Conservation (phyloP, 495 filamentous ascomycete species). For the Lineolata rhizophorae region DNA sequence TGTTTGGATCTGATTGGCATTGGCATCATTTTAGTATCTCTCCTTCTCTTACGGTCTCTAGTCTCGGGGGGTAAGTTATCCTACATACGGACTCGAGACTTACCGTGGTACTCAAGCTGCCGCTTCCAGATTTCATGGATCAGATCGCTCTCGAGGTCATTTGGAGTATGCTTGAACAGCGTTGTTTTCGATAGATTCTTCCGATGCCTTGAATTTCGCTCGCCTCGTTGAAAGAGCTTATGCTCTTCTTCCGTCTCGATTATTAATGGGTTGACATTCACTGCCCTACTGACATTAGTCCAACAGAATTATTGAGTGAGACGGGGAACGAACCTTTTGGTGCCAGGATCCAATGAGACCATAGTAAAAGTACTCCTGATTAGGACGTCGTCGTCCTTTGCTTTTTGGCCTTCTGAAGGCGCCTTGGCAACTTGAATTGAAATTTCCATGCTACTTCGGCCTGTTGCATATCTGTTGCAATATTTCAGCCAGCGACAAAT, state of each 20-base stretch:
- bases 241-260: constrained; percentile 52
- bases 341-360: constrained; percentile 53
- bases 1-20: constrained; percentile 36
- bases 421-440: constrained; percentile 52
- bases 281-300: constrained; percentile 21
- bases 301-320: not conserved
- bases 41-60: no score
- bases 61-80: no score
- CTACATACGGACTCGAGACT: no score
- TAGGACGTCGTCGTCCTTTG: constrained; percentile 45
- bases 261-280: constrained; percentile 33
- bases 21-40: no score
- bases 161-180: constrained; percentile 48
- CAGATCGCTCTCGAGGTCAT: constrained; percentile 53
- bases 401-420: constrained; percentile 29
- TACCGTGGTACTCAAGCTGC: constrained; percentile 42
- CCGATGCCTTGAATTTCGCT: constrained; percentile 53
- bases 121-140: constrained; percentile 66
- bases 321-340: constrained; percentile 33
- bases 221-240: constrained; percentile 40
- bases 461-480: no score
- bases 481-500: no score
- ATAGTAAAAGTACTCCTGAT: constrained; percentile 73
- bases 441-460: constrained; percentile 61
- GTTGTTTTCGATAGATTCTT: constrained; percentile 40